Evolutionary conservation across 192 early-diverging fungal genomes (phyloP), one percentile per base, ranked within the genome.

Genomic region (Podochytrium sp.): DNA sequence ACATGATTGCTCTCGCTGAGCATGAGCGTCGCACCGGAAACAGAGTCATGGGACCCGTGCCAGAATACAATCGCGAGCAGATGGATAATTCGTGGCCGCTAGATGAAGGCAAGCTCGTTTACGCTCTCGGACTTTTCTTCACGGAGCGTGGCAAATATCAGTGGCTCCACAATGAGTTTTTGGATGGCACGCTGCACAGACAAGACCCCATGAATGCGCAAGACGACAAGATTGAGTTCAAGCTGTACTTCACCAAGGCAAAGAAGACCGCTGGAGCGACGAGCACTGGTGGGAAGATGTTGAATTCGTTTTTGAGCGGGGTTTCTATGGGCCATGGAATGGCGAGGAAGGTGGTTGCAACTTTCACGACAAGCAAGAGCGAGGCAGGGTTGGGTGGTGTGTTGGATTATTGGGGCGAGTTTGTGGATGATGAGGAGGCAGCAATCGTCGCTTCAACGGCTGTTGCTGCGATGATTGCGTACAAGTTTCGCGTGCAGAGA

Each of bases 331-430:
- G 52, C 0, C 7, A 20, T 55, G 52, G 52, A 25, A 55, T 55
- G 7, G 52, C 52, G 30, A 55, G 52, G 23, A 55, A 55, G 23
- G 52, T 55, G 7, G 52, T 55, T 55, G 52, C 52, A 55, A 55
- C 52, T 20, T 55, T 55, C 25, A 55, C 16, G 5, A 27, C 16
- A 6, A 20, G 12, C 25, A 55, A 55, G 25, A 55, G 16, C 5
- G 7, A 7, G 20, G 7, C 16, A 6, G 52, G 52, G 30, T 6
- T 55, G 7, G 0, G 7, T 20, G 52, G 52, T 27, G 52, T 55
- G 52, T 55, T 55, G 52, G 52, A 55, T 23, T 29, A 55, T 23
- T 6, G 30, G 30, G 23, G 23, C 7, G 52, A 55, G 0, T 55
- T 20, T 20, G 10, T 23, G 20, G 52, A 55, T 55, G 30, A 55